Base-by-base conservation (phyloP, 257 asterid genomes). In the Salvia splendens region DNA sequence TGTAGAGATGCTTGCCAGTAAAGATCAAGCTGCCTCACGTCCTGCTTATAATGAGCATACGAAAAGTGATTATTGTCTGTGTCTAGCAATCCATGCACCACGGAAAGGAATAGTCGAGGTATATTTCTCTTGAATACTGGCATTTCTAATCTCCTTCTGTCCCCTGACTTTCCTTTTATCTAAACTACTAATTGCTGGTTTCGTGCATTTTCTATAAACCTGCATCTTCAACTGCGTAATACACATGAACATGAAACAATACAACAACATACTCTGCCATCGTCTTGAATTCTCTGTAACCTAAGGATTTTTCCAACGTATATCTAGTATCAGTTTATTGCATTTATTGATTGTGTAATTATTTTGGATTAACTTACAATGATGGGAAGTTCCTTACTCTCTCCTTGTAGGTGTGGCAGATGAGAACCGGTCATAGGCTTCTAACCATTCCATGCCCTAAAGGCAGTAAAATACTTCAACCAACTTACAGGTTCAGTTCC, bases 101-200 rank as follows among this genome's bases (percentile, higher is more conserved):
- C 82, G 91, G 3, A 94, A 94, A 81, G 96, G 92, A 79, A 91
- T 94, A 61, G 89, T 94, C 51, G 99, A 94, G 99, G 97, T 94
- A 78, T 57, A 38, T 16, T 64, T 62, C 61, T 73, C 52, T n/a
- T n/a, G n/a, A n/a, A 35, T 62, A 48, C 69, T 20, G 17, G 42
- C 62, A 24, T 47, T 46, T 12, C 61, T 43, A 14, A 40, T 6
- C 45, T 54, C 61, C 17, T 35, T 67, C 4, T 36, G 38, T 12
- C 15, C 33, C 40, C 40, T 14, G 16, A 40, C 52, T 7, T n/a
- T 15, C 58, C 5, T 30, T 64, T 20, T 12, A 12, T 32, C 51
- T 12, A 30, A n/a, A 49, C 51, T 38, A 58, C 67, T 16, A 47
- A 47, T 36, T 58, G 15, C 17, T 54, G 30, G 8, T 30, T 3